Evolutionary conservation across 208 protist species (phyloP).

Genomic region (Leishmania martiniquensis): DNA sequence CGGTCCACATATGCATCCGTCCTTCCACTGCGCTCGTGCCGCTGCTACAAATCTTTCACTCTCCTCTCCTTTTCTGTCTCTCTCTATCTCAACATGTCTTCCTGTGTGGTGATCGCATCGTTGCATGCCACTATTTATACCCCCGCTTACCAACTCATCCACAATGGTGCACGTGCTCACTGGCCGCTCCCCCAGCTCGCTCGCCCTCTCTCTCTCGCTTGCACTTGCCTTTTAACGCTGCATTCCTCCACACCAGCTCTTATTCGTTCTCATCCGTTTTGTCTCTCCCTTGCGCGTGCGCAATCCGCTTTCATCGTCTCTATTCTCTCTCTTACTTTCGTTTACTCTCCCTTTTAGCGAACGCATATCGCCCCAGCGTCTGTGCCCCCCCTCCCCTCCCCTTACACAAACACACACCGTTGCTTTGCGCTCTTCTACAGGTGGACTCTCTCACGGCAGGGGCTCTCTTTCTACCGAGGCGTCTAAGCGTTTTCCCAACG

Average conservation of each 20-base stretch:
- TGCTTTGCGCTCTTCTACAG: neutral
- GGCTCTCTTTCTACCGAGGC: neutral
- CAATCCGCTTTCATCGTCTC: no score
- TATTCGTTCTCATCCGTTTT: neutral
- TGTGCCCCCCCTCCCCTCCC: neutral
- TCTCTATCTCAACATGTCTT: neutral
- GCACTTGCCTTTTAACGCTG: neutral
- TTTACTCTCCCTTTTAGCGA: neutral
- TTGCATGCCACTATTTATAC: no score
- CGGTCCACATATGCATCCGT: neutral
- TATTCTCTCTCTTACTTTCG: no score
- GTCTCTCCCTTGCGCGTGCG: neutral
- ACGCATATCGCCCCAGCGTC: neutral
- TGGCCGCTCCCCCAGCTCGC: neutral
- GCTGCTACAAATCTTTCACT: neutral
- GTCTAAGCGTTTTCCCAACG: no score
- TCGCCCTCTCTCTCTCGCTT: neutral
- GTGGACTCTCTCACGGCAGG: neutral
- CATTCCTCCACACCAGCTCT: neutral
- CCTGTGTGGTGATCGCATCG: neutral
- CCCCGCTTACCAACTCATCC: neutral
- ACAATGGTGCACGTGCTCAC: neutral
- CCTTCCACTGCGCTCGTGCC: neutral
- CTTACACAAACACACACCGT: neutral
- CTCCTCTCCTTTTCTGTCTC: neutral